phyloP scores from a whole-genome alignment of 768 basidiomycete species.

The Suillus fuscotomentosus region DNA sequence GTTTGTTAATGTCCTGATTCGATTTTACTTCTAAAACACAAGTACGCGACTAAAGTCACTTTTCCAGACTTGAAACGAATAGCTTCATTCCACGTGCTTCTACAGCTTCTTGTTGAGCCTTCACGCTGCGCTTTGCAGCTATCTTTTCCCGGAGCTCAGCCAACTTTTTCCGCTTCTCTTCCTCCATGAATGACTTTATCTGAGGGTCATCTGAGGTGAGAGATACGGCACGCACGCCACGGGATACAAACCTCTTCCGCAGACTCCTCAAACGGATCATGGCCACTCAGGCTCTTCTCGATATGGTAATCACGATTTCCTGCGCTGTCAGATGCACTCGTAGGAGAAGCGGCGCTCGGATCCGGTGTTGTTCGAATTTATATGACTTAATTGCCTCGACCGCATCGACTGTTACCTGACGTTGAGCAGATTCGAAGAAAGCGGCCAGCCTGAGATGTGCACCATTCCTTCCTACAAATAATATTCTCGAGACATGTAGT shows the following conservation, averaged over 20 bases:
- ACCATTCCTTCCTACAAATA: constrained; percentile 66
- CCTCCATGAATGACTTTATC: constrained; percentile 94
- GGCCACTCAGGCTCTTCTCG: constrained; percentile 76
- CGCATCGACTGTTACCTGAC: constrained; percentile 40
- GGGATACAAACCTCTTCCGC: constrained; percentile 37
- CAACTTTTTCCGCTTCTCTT: constrained; percentile 83
- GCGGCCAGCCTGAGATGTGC: constrained; percentile 62
- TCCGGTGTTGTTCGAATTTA: constrained; percentile 62
- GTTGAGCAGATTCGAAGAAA: constrained; percentile 44
- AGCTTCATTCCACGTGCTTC: constrained; percentile 72
- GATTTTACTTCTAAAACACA: not conserved
- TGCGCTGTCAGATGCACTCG: constrained; percentile 12
- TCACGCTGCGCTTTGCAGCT: constrained; percentile 72
- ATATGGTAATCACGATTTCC: constrained; percentile 70
- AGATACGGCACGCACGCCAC: not conserved
- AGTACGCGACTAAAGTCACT: constrained; percentile 36
- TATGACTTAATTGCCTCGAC: constrained; percentile 56
- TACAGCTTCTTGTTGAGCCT: constrained; percentile 70
- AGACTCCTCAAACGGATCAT: constrained; percentile 95
- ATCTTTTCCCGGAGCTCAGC: constrained; percentile 64
- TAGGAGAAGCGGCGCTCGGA: constrained; percentile 35
- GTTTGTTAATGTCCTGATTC: constrained; percentile 60
- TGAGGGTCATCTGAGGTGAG: constrained; percentile 25
- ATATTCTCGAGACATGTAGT: not conserved
- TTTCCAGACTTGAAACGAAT: constrained; percentile 85